Conservation (phyloP, 2,329 filamentous ascomycete species). For the Trichoderma sp. region DNA sequence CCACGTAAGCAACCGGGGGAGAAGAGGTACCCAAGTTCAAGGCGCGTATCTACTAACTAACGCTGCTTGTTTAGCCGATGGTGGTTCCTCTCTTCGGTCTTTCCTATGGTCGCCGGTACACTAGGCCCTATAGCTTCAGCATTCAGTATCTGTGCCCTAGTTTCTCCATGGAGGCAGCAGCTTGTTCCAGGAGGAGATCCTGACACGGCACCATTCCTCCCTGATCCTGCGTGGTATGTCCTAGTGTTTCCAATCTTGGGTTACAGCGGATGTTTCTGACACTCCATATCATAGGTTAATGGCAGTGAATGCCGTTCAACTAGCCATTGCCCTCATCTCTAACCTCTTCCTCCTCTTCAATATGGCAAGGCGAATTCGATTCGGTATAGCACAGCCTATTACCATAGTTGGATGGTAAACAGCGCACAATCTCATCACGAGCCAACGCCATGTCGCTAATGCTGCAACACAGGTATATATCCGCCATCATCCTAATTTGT, state of each 20-base stretch:
- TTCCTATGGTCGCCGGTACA: slow-evolving; percentile 79
- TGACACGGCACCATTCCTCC: neutral
- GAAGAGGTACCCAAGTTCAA: too few relatives aligned
- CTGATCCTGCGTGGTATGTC: slow-evolving; percentile 9
- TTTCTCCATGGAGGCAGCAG: slow-evolving; percentile 55
- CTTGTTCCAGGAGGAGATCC: neutral
- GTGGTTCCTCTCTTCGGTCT: slow-evolving; percentile 63
- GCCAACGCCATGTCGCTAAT: neutral
- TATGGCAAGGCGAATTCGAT: slow-evolving; percentile 76
- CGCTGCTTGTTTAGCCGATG: slow-evolving; percentile 33
- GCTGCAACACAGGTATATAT: slow-evolving; percentile 40
- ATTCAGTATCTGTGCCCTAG: slow-evolving; percentile 80
- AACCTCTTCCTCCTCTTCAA: slow-evolving; percentile 83
- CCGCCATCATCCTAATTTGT: slow-evolving; percentile 61
- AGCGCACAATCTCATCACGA: neutral
- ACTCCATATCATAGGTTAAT: slow-evolving; percentile 52
- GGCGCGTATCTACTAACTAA: neutral
- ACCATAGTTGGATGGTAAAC: slow-evolving; percentile 76
- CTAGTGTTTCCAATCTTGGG: too few relatives aligned
- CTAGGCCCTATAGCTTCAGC: slow-evolving; percentile 84
- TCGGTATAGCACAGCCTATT: slow-evolving; percentile 75
- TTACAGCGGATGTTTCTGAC: neutral
- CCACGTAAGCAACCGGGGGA: neutral
- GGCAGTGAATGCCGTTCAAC: slow-evolving; percentile 71
- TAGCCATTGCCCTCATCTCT: slow-evolving; percentile 70